Evolutionary conservation across 2,329 filamentous ascomycete genomes (phyloP), one percentile per base, ranked within the genome.

Genomic region (Fusarium nelsonii): DNA sequence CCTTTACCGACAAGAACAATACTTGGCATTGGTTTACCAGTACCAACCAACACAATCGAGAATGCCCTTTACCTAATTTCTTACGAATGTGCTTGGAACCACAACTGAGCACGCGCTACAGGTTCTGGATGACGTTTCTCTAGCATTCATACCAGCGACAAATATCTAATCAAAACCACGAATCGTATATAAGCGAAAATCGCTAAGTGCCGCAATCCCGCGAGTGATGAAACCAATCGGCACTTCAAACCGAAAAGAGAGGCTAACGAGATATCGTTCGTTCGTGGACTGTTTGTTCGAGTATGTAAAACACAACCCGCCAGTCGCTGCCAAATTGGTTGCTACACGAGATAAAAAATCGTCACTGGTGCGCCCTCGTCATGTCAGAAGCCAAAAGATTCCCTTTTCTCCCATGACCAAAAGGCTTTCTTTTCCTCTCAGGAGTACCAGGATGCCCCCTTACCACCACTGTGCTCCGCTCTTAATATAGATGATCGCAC

Each of bases 231-330:
- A 36, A 51, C 28, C 48, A 36, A 37, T 50, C 58, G 62, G 67
- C 43, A 68, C 23, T 60, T 57, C 39, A 53, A 50, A 56, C 60
- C 41, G 15, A 43, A 23, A 32, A 26, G 20, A 40, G 26, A 41
- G n/a, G 18, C 23, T 23, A 23, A 23, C 23, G 23, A 44, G 16
- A 30, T 14, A 15, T 49, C 33, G 39, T 41, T 34, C 30, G 37
- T 16, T 36, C 18, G 46, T 50, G 37, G 30, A 30, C 20, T 60
- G 28, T 46, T 54, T 63, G 49, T 50, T 37, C 14, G 18, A 23
- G n/a, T 20, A 30, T 53, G 52, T 62, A 58, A 68, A 58, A 65
- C 69, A 43, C 62, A 58, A 70, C 51, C 62, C 48, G 32, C 20
- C 34, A 53, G 30, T 59, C 45, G 11, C n/a, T 26, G 23, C 18